Evolutionary conservation across 352 stramenopile genomes (phyloP), one percentile per base, ranked within the genome.

Genomic region (Globisporangium ultimum): DNA sequence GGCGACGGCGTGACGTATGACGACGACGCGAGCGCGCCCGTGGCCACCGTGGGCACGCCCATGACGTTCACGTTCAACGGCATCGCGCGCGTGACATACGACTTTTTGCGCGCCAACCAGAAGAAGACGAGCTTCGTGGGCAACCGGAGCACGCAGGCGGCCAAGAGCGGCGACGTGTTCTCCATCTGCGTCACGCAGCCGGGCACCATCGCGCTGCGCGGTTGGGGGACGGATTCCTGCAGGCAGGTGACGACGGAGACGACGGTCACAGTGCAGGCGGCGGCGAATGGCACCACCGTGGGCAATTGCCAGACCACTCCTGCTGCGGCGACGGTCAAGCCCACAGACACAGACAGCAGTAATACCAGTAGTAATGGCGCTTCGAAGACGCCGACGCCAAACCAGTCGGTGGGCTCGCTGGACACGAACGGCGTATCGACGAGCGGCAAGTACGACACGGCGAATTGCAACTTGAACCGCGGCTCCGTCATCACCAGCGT

Each of bases 51-150:
- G 17, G 72, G 72, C 41, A 78, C 56, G 46, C 87, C 69, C 58
- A 64, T 91, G 51, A 72, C 71, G 24, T 74, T 91, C 22, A 65
- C 75, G 9, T 91, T 76, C 74, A 61, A 55, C 45, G 58, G 61
- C 32, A 58, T 80, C 21, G 50, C 48, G 36, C 84, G 86, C 58
- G 81, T 91, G n/a, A 91, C 81, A 18, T 91, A 79, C 66, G 60
- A 87, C 32, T 63, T 70, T 41, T 67, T 89, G 57, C 80, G 81
- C 36, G 55, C 60, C 14, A 76, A 76, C 14, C 81, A 91, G 65
- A 88, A 85, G 68, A 88, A 89, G 67, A 85, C 69, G 0, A 78
- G 67, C 15, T 46, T 84, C 3, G 68, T 64, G 15, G 69, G 74
- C 46, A 65, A 65, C 53, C 63, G 61, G 12, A 70, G 64, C 61